Conservation (phyloP, 768 basidiomycete genomes). For the Mycena metata region DNA sequence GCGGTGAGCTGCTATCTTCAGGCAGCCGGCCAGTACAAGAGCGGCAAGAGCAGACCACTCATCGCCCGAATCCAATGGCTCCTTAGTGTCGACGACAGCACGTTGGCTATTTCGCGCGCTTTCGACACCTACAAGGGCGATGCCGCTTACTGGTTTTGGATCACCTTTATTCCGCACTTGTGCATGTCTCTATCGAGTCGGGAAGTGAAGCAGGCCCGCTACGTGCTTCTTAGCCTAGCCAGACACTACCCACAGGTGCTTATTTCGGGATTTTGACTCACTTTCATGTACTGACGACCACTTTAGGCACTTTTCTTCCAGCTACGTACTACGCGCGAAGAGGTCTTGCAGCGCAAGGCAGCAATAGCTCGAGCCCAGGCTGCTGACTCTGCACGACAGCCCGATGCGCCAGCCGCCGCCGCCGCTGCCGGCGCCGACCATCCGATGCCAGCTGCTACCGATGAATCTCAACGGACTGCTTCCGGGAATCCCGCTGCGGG, state of each 20-base stretch:
- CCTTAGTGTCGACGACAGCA: slow-evolving; percentile 88
- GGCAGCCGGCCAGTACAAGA: slow-evolving; percentile 96
- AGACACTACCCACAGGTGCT: slow-evolving; percentile 88
- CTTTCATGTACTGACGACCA: slow-evolving; percentile 16
- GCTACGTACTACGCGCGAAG: slow-evolving; percentile 86
- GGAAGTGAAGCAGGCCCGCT: slow-evolving; percentile 93
- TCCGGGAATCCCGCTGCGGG: slow-evolving; percentile 23
- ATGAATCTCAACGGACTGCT: slow-evolving; percentile 35
- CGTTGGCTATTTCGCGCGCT: slow-evolving; percentile 78
- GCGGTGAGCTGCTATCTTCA: slow-evolving; percentile 99
- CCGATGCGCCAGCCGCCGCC: slow-evolving; percentile 31
- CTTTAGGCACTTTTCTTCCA: slow-evolving; percentile 94
- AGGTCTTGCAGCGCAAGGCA: slow-evolving; percentile 61
- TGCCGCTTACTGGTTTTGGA: slow-evolving; percentile 98
- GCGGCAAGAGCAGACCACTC: slow-evolving; percentile 90
- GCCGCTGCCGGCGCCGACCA: slow-evolving; percentile 35
- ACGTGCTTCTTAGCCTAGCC: slow-evolving; percentile 90
- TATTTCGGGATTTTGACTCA: neutral
- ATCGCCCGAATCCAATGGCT: slow-evolving; percentile 97
- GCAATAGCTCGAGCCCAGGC: slow-evolving; percentile 52
- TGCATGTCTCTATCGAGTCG: slow-evolving; percentile 90
- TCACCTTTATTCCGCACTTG: slow-evolving; percentile 95
- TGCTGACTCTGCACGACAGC: slow-evolving; percentile 48
- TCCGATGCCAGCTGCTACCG: slow-evolving; percentile 38
- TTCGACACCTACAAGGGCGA: slow-evolving; percentile 98